Evolutionary conservation across 2,329 filamentous ascomycete genomes (phyloP).

Genomic region (Apiospora malaysiana): DNA sequence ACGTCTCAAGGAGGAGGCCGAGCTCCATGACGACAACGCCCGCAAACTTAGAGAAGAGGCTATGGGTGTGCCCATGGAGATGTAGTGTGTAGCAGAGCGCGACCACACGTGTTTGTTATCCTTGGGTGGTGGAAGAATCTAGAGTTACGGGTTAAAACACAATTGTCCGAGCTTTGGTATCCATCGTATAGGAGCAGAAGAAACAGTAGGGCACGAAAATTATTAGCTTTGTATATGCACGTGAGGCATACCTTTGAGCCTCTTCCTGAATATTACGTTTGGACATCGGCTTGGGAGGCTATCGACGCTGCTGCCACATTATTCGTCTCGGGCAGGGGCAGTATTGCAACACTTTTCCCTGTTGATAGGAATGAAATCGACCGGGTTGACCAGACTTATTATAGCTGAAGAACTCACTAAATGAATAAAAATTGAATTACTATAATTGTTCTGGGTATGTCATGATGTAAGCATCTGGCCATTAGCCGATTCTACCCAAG

Average conservation of each 20-base stretch:
- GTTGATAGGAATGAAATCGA: not conserved
- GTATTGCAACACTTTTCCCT: not conserved
- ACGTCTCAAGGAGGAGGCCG: conserved; percentile 67
- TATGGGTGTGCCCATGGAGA: conserved; percentile 62
- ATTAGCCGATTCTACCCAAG: not conserved
- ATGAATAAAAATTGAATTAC: not conserved
- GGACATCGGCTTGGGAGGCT: not conserved
- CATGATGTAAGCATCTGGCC: not conserved
- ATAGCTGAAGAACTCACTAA: not conserved
- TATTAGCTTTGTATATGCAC: not conserved
- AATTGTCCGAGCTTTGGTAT: not conserved
- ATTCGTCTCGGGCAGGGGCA: not conserved
- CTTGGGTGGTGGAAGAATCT: not conserved
- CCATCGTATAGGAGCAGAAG: not conserved
- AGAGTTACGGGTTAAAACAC: not conserved
- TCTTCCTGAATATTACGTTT: not conserved
- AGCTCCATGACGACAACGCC: conserved; percentile 61
- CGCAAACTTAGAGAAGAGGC: conserved; percentile 63
- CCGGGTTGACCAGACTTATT: not conserved
- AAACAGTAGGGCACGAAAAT: not conserved
- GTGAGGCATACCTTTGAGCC: not conserved
- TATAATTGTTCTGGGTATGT: not conserved
- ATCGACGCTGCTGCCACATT: not conserved
- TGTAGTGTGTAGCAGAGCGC: conserved; percentile 19
- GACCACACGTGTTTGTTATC: not conserved